Percentiles rank a stretch among this genome's conserved stretches.
Evolutionary conservation across 1,284 basidiomycete genomes (phyloP).

Genomic region (Pholiota adiposa): DNA sequence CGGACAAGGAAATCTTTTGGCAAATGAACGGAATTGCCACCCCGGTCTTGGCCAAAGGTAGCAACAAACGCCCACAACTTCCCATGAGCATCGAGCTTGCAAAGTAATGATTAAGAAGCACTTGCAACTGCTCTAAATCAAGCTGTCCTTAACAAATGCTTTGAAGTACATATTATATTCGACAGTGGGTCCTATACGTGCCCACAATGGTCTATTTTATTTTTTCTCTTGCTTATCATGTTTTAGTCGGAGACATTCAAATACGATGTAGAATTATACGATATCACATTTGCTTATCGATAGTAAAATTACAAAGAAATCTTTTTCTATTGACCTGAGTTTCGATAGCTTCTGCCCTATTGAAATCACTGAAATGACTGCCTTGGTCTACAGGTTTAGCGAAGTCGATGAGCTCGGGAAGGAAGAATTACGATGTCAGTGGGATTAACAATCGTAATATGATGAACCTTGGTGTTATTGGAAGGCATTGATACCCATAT

Average conservation of each 20-base stretch:
- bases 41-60: conserved; percentile 9
- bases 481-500: conserved; percentile 33
- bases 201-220: too few relatives aligned
- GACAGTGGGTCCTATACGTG: too few relatives aligned
- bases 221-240: too few relatives aligned
- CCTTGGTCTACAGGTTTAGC: conserved; percentile 28
- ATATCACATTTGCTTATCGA: background rate
- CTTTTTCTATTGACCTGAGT: too few relatives aligned
- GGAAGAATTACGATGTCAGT: conserved; percentile 49
- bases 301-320: too few relatives aligned
- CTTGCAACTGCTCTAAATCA: background rate
- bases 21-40: conserved; percentile 22
- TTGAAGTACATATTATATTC: too few relatives aligned
- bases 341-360: background rate
- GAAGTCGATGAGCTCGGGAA: conserved; percentile 25
- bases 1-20: conserved; percentile 25
- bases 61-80: background rate
- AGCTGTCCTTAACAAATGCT: too few relatives aligned
- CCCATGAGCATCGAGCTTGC: background rate
- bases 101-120: background rate
- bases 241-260: background rate
- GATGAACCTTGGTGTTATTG: conserved; percentile 40
- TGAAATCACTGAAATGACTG: conserved; percentile 35
- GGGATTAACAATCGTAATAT: conserved; percentile 47
- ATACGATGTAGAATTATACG: too few relatives aligned